These are phyloP conservation scores for Coprinopsis strossmayeri DNA, from an alignment of 768 basidiomycete genomes.

Conservation along the genomic window DNA sequence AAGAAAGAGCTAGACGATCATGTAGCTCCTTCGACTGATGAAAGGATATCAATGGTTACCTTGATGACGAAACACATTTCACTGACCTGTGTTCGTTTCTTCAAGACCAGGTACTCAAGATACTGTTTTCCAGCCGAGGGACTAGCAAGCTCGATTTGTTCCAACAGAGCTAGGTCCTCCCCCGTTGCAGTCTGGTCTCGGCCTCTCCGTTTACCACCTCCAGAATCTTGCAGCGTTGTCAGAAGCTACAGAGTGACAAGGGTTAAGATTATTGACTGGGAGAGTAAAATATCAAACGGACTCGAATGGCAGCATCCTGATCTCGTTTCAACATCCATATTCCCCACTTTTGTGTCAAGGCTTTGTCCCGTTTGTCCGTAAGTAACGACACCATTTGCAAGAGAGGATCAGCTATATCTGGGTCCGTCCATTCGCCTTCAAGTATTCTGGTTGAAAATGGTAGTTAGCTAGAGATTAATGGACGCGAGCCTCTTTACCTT, in stretches of 20 bases:
- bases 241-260: slow-evolving; percentile 42
- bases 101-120: slow-evolving; percentile 76
- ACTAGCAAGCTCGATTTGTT: slow-evolving; percentile 51
- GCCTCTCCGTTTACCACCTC: slow-evolving; percentile 44
- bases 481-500: slow-evolving; percentile 37
- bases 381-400: slow-evolving; percentile 54
- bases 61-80: neutral
- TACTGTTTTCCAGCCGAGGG: slow-evolving; percentile 61
- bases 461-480: neutral
- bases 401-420: slow-evolving; percentile 57
- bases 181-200: slow-evolving; percentile 31
- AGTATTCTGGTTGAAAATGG: slow-evolving; percentile 43
- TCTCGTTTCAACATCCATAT: slow-evolving; percentile 74
- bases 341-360: slow-evolving; percentile 66
- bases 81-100: slow-evolving; percentile 54
- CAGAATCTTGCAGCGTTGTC: slow-evolving; percentile 27
- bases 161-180: slow-evolving; percentile 54
- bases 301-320: slow-evolving; percentile 66
- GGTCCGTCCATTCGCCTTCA: slow-evolving; percentile 59
- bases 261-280: neutral
- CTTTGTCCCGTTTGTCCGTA: slow-evolving; percentile 48
- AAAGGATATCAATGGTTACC: neutral
- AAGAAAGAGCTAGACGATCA: slow-evolving; percentile 52
- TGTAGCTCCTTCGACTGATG: slow-evolving; percentile 58
- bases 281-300: slow-evolving; percentile 20